These are phyloP conservation scores for Eimeria zaria DNA, from an alignment of 169 alveolate genomes.

Conservation along the genomic window DNA sequence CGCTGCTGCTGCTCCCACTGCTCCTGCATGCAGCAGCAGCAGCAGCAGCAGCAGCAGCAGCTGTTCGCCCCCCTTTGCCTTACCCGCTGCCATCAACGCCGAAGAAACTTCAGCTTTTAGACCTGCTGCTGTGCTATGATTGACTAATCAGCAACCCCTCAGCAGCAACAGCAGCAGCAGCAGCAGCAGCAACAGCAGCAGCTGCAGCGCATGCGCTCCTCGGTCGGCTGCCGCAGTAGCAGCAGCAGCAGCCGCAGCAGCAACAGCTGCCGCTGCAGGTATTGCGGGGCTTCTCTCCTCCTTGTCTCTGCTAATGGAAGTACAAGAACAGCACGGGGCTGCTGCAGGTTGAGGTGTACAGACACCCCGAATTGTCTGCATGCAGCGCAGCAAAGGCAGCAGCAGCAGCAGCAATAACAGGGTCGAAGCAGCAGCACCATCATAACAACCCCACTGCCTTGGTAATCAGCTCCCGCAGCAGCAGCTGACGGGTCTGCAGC, in stretches of 20 bases:
- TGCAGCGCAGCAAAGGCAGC: too few relatives aligned
- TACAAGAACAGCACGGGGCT: not conserved
- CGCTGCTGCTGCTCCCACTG: too few relatives aligned
- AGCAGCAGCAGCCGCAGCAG: not conserved
- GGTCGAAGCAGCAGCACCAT: not conserved
- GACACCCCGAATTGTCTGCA: not conserved
- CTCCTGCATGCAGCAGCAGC: constrained; percentile 3
- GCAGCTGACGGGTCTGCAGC: constrained; percentile 19
- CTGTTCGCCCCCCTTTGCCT: not conserved
- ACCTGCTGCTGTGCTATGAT: not conserved
- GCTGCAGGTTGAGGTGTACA: constrained; percentile 14
- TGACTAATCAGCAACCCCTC: not conserved
- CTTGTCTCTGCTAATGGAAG: not conserved
- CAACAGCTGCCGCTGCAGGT: not conserved
- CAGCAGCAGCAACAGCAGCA: not conserved
- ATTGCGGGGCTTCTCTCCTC: not conserved
- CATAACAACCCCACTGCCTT: not conserved
- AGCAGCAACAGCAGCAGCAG: not conserved
- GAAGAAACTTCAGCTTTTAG: too few relatives aligned
- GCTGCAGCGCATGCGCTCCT: constrained; percentile 13
- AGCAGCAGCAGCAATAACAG: constrained; percentile 1
- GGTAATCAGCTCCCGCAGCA: not conserved
- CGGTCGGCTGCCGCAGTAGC: constrained; percentile 1
- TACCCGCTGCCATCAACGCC: not conserved
- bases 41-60: not conserved